Evolutionary conservation across 768 basidiomycete genomes (phyloP), one percentile per base, ranked within the genome.

Genomic region (Pleurotus pulmonarius): DNA sequence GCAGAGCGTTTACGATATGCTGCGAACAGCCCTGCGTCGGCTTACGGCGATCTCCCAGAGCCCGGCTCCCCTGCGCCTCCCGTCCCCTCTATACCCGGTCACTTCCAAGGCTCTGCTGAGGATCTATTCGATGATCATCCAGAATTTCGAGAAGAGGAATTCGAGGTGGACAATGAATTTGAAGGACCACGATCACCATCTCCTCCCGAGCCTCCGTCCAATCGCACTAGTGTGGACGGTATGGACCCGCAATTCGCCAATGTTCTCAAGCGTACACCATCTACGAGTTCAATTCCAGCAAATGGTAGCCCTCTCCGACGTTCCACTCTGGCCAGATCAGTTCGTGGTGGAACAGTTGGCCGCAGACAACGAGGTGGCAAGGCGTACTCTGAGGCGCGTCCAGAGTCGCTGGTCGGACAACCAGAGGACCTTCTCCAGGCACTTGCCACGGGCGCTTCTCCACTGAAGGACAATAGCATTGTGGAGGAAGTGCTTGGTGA

Each of bases 221-320:
- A 88, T 62, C 77, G 86, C 37, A 82, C 82, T 5, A 90, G 86
- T 62, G 80, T 91, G 3, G 90, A 93, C 56, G 91, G 90, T 44
- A 90, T 94, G 88, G 92, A 94, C 59, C 92, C 93, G 8, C 79
- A 73, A 0, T 94, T 91, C 64, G 90, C 91, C 53, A 90, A 89
- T 58, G 78, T 92, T 12, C 82, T 93, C 45, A 82, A 82, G 55
- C 85, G 86, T 18, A 69, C 76, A 2, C 74, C 78, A 0, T 81
- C 80, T 7, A 76, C 72, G 47, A 73, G 71, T 11, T 78, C 79
- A 5, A 62, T 72, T 8, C 69, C 67, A 2, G 78, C 79, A 34
- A 66, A 74, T 55, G 73, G 75, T 15, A 87, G 85, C 62, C 87
- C 88, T 44, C 73, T 88, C 13, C 83, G 86, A 41, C 82, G 80